phyloP scores from a whole-genome alignment of 257 asterid species.

The Osmanthus fragrans region DNA sequence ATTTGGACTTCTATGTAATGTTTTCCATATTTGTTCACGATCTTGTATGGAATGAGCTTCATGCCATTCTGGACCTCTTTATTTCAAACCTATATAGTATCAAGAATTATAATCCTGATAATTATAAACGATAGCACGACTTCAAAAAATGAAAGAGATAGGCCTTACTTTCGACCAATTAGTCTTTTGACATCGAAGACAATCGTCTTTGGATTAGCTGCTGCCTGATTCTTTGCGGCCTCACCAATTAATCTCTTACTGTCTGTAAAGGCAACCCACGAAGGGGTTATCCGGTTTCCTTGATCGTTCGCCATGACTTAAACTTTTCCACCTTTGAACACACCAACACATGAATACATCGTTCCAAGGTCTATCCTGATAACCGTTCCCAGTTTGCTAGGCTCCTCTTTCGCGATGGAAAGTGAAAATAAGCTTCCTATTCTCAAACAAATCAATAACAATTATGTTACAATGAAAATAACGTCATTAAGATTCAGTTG shows the following conservation, averaged over 20 bases:
- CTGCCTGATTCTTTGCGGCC: conserved; percentile 35
- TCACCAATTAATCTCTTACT: conserved; percentile 2
- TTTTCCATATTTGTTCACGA: conserved; percentile 75
- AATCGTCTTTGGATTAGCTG: conserved; percentile 72
- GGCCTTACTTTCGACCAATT: conserved; percentile 68
- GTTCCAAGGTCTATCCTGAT: too few relatives aligned
- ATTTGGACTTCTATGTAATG: conserved; percentile 67
- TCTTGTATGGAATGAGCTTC: conserved; percentile 75
- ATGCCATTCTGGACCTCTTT: conserved; percentile 73
- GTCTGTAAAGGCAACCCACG: conserved; percentile 77
- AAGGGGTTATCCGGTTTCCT: conserved; percentile 81
- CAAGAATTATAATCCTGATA: neutral
- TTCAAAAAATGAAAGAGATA: neutral
- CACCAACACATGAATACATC: conserved; percentile 87
- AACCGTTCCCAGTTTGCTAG: conserved; percentile 63
- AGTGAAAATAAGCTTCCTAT: conserved; percentile 55
- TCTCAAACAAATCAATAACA: too few relatives aligned
- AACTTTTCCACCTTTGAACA: conserved; percentile 69
- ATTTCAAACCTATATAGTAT: conserved; percentile 50
- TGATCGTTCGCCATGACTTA: conserved; percentile 81
- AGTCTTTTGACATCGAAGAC: conserved; percentile 78
- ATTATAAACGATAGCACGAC: neutral
- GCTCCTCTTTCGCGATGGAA: conserved; percentile 61
- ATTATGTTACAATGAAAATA: too few relatives aligned
- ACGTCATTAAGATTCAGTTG: too few relatives aligned